These are phyloP conservation scores for Dichotomocladium elegans DNA, from an alignment of 371 early-diverging fungal genomes.

Conservation along the genomic window DNA sequence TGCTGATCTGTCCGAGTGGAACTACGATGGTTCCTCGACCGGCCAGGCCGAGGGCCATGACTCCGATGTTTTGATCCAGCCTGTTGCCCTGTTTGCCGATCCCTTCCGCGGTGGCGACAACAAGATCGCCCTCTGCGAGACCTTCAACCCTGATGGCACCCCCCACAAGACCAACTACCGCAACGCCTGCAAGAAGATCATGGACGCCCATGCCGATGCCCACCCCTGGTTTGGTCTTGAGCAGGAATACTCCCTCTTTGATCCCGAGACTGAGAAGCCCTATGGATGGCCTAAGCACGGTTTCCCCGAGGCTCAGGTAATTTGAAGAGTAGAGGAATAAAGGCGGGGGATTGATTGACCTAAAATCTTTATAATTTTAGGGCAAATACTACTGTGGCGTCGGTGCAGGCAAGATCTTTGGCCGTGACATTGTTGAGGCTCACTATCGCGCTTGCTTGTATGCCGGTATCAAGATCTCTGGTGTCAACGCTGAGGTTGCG, in stretches of 20 bases:
- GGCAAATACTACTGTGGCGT: conserved; percentile 60
- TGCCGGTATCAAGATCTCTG: conserved; percentile 47
- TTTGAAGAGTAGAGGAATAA: conserved; percentile 30
- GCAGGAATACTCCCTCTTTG: conserved; percentile 57
- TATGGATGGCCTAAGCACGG: conserved; percentile 61
- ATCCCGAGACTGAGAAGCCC: conserved; percentile 45
- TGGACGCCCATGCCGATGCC: conserved; percentile 38
- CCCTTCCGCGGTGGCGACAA: conserved; percentile 52
- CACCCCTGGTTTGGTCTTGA: conserved; percentile 65
- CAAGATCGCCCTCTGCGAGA: conserved; percentile 49
- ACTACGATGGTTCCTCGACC: conserved; percentile 52
- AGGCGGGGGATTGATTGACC: background rate
- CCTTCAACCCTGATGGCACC: conserved; percentile 37
- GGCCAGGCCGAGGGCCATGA: conserved; percentile 53
- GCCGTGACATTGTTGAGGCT: conserved; percentile 57
- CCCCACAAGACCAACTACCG: conserved; percentile 50
- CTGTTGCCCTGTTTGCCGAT: conserved; percentile 49
- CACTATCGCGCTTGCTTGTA: conserved; percentile 58
- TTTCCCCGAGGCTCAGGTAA: conserved; percentile 56
- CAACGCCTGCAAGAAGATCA: conserved; percentile 31
- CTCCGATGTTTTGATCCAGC: conserved; percentile 51
- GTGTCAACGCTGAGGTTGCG: conserved; percentile 36
- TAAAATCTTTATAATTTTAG: conserved; percentile 1
- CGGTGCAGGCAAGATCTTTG: conserved; percentile 48
- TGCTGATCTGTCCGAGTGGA: conserved; percentile 48